phyloP scores from a whole-genome alignment of 2,329 filamentous ascomycete species.

The Fusarium protoensiforme region DNA sequence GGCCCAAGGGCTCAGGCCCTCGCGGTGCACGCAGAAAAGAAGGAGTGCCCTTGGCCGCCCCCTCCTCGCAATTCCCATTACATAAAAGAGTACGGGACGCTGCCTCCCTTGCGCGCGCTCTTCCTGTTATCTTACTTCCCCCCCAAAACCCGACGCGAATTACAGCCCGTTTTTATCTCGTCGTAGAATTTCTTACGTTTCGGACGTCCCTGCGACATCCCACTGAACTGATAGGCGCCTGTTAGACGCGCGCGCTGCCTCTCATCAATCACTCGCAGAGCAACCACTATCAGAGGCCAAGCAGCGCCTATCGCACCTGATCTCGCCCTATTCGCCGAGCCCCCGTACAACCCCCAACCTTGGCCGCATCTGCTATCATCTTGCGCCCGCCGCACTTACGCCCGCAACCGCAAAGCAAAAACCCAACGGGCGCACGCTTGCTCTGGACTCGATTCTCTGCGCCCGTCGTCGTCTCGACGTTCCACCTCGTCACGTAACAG shows the following conservation, averaged over 20 bases:
- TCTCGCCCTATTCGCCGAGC: conserved; percentile 23
- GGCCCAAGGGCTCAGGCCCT: conserved; percentile 33
- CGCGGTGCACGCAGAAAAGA: conserved; percentile 32
- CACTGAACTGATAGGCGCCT: conserved; percentile 42
- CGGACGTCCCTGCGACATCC: conserved; percentile 40
- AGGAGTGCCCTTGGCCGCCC: conserved; percentile 39
- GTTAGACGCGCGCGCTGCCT: conserved; percentile 41
- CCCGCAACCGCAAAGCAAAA: conserved; percentile 52
- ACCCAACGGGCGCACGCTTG: conserved; percentile 49
- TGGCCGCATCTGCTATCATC: conserved; percentile 40
- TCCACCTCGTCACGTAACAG: conserved; percentile 49
- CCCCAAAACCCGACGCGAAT: conserved; percentile 43
- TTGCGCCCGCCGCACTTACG: conserved; percentile 51
- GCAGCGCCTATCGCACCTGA: conserved; percentile 30
- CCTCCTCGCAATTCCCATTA: conserved; percentile 51
- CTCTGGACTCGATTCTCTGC: conserved; percentile 42
- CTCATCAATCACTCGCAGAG: conserved; percentile 23
- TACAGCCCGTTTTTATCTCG: conserved; percentile 47
- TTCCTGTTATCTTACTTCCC: conserved; percentile 47
- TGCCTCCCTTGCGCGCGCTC: conserved; percentile 42
- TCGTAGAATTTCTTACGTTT: conserved; percentile 47
- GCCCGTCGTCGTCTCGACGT: conserved; percentile 45
- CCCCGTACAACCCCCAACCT: conserved; percentile 46
- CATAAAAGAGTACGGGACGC: conserved; percentile 52
- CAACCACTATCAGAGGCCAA: conserved; percentile 19